These are phyloP conservation scores for Tricholoma hemisulphureum DNA, from an alignment of 768 basidiomycete genomes.

Conservation along the genomic window DNA sequence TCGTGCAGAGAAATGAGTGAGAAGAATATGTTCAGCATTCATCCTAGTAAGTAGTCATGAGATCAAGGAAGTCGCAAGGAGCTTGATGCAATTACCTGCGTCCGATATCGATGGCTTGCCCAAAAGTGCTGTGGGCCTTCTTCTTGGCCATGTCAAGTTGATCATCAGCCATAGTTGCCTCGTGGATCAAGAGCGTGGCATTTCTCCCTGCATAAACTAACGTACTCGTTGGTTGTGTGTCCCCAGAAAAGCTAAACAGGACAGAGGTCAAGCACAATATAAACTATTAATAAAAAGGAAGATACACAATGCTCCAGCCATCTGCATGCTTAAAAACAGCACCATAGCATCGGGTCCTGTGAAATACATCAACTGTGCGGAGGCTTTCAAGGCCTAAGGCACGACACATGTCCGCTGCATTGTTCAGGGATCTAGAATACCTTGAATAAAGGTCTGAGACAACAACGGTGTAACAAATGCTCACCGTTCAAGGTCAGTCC, in stretches of 20 bases:
- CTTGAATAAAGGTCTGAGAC: neutral
- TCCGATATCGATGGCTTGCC: constrained; percentile 82
- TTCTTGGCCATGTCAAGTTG: constrained; percentile 65
- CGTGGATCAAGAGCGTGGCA: constrained; percentile 88
- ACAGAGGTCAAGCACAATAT: constrained; percentile 14
- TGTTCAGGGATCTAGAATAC: constrained; percentile 40
- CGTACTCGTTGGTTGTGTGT: constrained; percentile 75
- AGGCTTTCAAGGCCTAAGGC: constrained; percentile 60
- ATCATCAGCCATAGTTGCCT: constrained; percentile 89
- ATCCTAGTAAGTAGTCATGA: constrained; percentile 49
- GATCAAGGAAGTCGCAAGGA: neutral
- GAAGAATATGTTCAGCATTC: constrained; percentile 79
- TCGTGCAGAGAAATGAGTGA: constrained; percentile 94
- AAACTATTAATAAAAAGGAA: constrained; percentile 39
- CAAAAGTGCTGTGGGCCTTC: constrained; percentile 89
- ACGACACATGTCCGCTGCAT: constrained; percentile 45
- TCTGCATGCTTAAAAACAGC: constrained; percentile 62
- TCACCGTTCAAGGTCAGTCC: constrained; percentile 43
- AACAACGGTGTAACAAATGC: constrained; percentile 7
- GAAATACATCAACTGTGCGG: constrained; percentile 67
- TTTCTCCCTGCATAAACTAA: constrained; percentile 61
- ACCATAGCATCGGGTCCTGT: constrained; percentile 74
- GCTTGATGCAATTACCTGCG: constrained; percentile 46
- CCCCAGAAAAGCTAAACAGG: constrained; percentile 79
- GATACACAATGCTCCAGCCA: constrained; percentile 79